Evolutionary conservation across 805 yeast genomes (phyloP).

Genomic region (Schwanniomyces vanrijiae): DNA sequence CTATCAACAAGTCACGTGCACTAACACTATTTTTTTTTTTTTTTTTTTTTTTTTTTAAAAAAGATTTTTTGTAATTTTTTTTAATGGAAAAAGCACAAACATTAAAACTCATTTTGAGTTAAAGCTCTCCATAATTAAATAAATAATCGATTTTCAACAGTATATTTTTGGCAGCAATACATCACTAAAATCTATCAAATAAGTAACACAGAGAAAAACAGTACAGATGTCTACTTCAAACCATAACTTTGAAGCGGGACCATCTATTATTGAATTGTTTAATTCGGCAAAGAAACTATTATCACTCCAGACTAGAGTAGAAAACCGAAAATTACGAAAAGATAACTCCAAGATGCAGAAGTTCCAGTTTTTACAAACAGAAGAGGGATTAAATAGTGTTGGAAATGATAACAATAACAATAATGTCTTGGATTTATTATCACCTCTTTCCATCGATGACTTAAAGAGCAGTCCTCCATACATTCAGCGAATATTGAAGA

Average conservation of each 20-base stretch:
- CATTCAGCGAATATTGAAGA: conserved; percentile 2
- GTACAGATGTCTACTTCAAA: conserved; percentile 4
- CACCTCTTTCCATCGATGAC: conserved; percentile 42
- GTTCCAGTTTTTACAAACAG: conserved; percentile 5
- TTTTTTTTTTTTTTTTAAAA: no score
- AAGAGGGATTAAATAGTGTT: neutral
- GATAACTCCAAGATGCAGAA: conserved; percentile 29
- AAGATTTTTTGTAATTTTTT: neutral
- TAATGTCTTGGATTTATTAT: conserved; percentile 35
- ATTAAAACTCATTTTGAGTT: neutral
- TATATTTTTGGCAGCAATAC: neutral
- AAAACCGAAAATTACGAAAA: conserved; percentile 37
- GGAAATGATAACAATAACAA: conserved; percentile 8
- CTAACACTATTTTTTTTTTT: neutral
- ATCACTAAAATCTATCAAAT: neutral
- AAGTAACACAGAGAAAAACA: neutral
- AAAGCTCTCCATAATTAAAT: neutral
- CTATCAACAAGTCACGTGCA: neutral
- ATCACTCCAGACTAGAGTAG: conserved; percentile 38
- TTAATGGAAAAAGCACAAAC: neutral
- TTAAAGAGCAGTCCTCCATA: conserved; percentile 21
- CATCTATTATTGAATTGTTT: conserved; percentile 42
- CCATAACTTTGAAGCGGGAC: conserved; percentile 12
- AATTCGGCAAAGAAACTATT: conserved; percentile 41
- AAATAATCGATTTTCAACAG: no score